These are phyloP conservation scores for Xerocomellus chrysenteron DNA, from an alignment of 768 basidiomycete species.

Conservation along the genomic window DNA sequence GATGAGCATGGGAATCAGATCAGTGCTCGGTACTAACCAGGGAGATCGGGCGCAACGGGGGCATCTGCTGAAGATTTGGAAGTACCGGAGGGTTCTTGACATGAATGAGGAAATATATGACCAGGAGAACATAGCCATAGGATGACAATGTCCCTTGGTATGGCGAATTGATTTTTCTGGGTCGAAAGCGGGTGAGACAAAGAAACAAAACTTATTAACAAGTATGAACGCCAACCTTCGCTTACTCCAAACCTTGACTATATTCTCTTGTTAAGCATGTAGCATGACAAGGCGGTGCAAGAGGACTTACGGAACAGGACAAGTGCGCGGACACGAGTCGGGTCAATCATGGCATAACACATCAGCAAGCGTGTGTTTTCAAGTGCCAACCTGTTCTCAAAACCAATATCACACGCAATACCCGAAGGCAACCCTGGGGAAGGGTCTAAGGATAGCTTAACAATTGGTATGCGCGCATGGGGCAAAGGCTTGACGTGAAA, in stretches of 20 bases:
- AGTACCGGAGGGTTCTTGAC: constrained; percentile 97
- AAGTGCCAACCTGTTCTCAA: constrained; percentile 94
- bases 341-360: constrained; percentile 98
- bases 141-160: constrained; percentile 96
- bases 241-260: constrained; percentile 99
- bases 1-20: constrained; percentile 12
- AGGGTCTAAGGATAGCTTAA: constrained; percentile 91
- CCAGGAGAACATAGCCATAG: constrained; percentile 96
- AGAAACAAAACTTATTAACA: background rate
- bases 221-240: constrained; percentile 53
- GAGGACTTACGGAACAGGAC: constrained; percentile 89
- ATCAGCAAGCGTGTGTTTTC: constrained; percentile 95
- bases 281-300: constrained; percentile 7
- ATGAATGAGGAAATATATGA: constrained; percentile 96
- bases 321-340: constrained; percentile 87
- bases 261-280: constrained; percentile 10
- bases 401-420: constrained; percentile 98
- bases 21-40: constrained; percentile 45
- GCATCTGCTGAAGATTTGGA: constrained; percentile 94
- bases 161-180: constrained; percentile 96
- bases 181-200: constrained; percentile 1
- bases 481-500: constrained; percentile 96
- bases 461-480: constrained; percentile 96
- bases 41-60: constrained; percentile 83
- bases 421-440: constrained; percentile 79